Percentiles rank a stretch among this genome's conserved stretches.
Conservation (phyloP, 1,139 yeast species). For the Candida sp. region DNA sequence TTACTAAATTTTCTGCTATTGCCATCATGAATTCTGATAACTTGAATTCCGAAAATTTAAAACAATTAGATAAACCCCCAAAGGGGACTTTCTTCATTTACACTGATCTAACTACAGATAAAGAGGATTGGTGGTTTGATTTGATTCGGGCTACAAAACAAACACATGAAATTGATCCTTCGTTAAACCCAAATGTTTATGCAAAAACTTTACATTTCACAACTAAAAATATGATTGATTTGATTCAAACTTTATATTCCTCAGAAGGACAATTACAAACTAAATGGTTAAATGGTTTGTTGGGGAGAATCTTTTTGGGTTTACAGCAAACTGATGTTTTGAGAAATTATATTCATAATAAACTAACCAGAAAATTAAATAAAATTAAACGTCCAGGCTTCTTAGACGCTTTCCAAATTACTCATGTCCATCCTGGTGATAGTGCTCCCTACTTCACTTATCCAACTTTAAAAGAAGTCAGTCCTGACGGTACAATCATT, state of each 20-base stretch:
- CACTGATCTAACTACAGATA: constrained; percentile 72
- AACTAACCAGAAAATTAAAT: constrained; percentile 66
- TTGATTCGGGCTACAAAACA: constrained; percentile 70
- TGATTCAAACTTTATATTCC: constrained; percentile 75
- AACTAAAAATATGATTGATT: constrained; percentile 66
- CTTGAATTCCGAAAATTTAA: constrained; percentile 1
- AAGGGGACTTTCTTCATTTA: constrained; percentile 67
- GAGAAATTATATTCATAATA: constrained; percentile 52
- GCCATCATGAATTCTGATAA: constrained; percentile 48
- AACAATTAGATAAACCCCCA: constrained; percentile 31
- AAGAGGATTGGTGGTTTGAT: constrained; percentile 92
- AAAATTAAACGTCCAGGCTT: constrained; percentile 86
- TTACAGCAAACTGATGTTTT: constrained; percentile 69
- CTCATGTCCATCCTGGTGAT: constrained; percentile 70
- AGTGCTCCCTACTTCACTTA: constrained; percentile 78
- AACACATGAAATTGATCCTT: constrained; percentile 11
- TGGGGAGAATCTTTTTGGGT: constrained; percentile 79
- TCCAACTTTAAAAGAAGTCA: constrained; percentile 65
- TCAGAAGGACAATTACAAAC: constrained; percentile 82
- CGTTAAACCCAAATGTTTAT: constrained; percentile 34
- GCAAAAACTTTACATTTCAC: constrained; percentile 75
- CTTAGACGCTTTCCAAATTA: constrained; percentile 75
- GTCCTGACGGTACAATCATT: constrained; percentile 79
- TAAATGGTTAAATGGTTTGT: constrained; percentile 84
- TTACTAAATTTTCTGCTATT: constrained; percentile 76